Base-by-base conservation (phyloP, 345 rosid genomes). In the Nephelium lappaceum region DNA sequence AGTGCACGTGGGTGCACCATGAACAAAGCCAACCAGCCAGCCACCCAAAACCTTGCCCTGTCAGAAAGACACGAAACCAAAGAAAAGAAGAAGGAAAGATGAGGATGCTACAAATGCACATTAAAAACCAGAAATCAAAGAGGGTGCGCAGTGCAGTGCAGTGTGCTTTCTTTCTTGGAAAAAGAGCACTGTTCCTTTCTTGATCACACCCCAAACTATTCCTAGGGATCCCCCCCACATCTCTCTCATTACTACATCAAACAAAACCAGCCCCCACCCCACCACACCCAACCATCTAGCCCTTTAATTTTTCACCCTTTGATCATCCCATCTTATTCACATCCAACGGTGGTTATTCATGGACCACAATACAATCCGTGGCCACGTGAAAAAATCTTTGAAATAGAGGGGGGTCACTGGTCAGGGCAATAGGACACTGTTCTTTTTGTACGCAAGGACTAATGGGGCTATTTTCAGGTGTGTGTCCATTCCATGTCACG, bases 1-100 rank as follows among this genome's bases (percentile, higher is more conserved):
- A 73, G 41, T 41, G 74, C 86, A 81, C 78, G 86, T 79, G 88
- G 77, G 21, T 42, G 65, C 74, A 63, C 70, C 73, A 61, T 76
- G 51, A 5, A 5, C 64, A 21, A 42, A 5, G 12, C 23, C 24
- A 60, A 18, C 23, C 15, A 53, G 58, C 58, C 15, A 31, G 36
- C 2, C 64, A 60, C 9, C 64, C 64, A 18, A 45, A 45, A 7
- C 51, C 12, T 31, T 31, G 36, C 36, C 36, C 3, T 31, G 58
- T 11, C 58, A 53, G 58, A 8, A 14, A 53, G 58, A 4, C 58
- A 49, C 36, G 10, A 57, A 57, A 57, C 24, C 66, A 71, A 51
- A 19, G 9, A 61, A 51, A 51, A 68, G 21, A 43, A 11, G 11
- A 1, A 23, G 9, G 49, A 51, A 51, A 68, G 21, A 43, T 8